These are phyloP conservation scores for Agaricales sp. DNA, from an alignment of 1,284 basidiomycete genomes.

Conservation along the genomic window DNA sequence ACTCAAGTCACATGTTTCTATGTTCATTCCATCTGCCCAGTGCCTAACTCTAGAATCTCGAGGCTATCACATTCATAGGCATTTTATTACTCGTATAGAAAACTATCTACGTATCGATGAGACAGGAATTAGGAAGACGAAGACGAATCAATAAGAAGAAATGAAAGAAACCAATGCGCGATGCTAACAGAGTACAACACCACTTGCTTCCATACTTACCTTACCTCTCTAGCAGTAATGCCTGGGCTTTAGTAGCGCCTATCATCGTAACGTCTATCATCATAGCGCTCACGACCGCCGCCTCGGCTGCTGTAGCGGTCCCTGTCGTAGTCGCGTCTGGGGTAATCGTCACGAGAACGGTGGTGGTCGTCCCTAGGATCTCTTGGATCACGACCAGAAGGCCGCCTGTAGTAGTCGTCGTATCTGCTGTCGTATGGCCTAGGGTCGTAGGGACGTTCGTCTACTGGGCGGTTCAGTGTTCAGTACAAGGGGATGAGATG, in stretches of 20 bases:
- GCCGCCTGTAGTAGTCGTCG: constrained; percentile 50
- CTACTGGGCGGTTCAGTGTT: constrained; percentile 21
- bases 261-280: constrained; percentile 14
- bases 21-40: no score
- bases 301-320: constrained; percentile 22
- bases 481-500: constrained; percentile 5
- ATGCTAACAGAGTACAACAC: no score
- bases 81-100: no score
- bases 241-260: not conserved
- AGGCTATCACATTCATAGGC: no score
- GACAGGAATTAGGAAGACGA: no score
- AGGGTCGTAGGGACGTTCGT: constrained; percentile 71
- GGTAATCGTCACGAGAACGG: constrained; percentile 16
- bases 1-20: no score
- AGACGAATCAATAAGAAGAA: no score
- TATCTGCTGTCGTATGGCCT: constrained; percentile 76
- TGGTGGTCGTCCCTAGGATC: constrained; percentile 37
- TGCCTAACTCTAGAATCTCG: no score
- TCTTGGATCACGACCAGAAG: constrained; percentile 23
- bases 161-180: no score
- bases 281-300: constrained; percentile 18
- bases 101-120: no score
- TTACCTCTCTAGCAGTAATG: no score
- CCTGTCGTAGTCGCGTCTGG: constrained; percentile 18
- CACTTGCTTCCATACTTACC: no score